Percentiles rank a stretch among this genome's conserved stretches.
These are phyloP conservation scores for Termitomyces sp. DNA, from an alignment of 768 basidiomycete genomes.

Conservation along the genomic window DNA sequence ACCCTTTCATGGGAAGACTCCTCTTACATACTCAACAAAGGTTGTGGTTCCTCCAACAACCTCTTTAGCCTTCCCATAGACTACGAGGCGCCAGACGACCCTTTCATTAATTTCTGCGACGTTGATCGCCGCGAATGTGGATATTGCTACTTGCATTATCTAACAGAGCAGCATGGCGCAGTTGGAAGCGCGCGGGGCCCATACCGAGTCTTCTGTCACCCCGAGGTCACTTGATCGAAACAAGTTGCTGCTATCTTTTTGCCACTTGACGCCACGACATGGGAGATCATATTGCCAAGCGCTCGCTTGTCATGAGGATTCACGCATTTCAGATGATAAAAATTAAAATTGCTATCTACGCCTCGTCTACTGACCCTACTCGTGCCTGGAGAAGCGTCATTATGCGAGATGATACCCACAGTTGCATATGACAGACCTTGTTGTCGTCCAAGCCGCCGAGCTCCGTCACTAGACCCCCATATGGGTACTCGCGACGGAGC, in stretches of 20 bases:
- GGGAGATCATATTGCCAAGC: too few species aligned
- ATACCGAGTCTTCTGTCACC: conserved; percentile 11
- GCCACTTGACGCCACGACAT: too few species aligned
- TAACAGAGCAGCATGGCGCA: conserved; percentile 14
- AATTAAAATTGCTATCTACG: conserved; percentile 1
- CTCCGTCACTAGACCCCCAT: conserved; percentile 65
- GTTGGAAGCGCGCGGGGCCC: conserved; percentile 26
- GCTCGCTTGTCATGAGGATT: too few species aligned
- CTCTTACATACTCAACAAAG: too few species aligned
- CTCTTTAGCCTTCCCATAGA: too few species aligned
- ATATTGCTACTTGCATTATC: not conserved
- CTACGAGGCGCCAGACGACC: too few species aligned
- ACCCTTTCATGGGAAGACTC: too few species aligned
- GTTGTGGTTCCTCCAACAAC: too few species aligned
- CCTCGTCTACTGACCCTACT: conserved; percentile 16
- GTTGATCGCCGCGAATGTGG: not conserved
- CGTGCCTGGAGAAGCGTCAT: conserved; percentile 18
- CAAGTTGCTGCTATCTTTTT: conserved; percentile 14
- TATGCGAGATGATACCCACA: not conserved
- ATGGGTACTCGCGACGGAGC: conserved; percentile 73
- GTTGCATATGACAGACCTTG: conserved; percentile 45
- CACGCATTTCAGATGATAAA: too few species aligned
- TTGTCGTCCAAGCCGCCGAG: conserved; percentile 76
- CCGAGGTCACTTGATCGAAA: conserved; percentile 19
- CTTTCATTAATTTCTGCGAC: too few species aligned